Evolutionary conservation across 2,329 filamentous ascomycete genomes (phyloP), one percentile per base, ranked within the genome.

Genomic region (Colletotrichum tropicale): DNA sequence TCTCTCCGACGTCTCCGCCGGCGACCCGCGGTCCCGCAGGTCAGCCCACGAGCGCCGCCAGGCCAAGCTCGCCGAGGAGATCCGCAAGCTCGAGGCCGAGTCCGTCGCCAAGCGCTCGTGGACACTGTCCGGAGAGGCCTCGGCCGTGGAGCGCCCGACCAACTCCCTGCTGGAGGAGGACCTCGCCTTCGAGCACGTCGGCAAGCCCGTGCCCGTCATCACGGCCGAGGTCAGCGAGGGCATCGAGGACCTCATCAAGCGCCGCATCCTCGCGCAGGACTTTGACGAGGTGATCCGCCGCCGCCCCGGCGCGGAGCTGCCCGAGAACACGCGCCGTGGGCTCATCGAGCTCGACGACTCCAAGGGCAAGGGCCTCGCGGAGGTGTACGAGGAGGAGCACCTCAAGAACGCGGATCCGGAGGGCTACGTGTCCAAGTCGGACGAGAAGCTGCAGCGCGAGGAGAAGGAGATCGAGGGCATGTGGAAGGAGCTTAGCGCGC

Each of bases 141-240:
- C 92, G 65, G 96, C 95, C 3, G 89, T 89, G 1, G 95, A 97
- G 79, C 91, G 97, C 43, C 97, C 97, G 0, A 83, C 95, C 70
- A 98, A 99, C 87, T 98, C 96, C 1, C 90, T 99, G 4, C 91
- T 99, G 2, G 96, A 98, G 82, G 93, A 98, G 86, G 96, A 98
- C 80, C 90, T 99, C 30, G 96, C 98, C 78, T 99, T 98, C 82
- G 97, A 99, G 86, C 93, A 98, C 80, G 92, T 95, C 26, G 97
- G 97, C 81, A 99, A 98, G 84, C 96, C 97, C 1, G 94, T 98
- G 1, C 95, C 96, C 2, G 94, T 98, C 76, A 96, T 98, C 83
- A 98, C 97, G 0, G 93, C 95, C 56, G 96, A 98, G 84, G 90
- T 98, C 55, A 98, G 93, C 70, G 96, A 98, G 84, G 93, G 93